phyloP scores from a whole-genome alignment of 352 stramenopile species.

The Phytophthora ohioensis region DNA sequence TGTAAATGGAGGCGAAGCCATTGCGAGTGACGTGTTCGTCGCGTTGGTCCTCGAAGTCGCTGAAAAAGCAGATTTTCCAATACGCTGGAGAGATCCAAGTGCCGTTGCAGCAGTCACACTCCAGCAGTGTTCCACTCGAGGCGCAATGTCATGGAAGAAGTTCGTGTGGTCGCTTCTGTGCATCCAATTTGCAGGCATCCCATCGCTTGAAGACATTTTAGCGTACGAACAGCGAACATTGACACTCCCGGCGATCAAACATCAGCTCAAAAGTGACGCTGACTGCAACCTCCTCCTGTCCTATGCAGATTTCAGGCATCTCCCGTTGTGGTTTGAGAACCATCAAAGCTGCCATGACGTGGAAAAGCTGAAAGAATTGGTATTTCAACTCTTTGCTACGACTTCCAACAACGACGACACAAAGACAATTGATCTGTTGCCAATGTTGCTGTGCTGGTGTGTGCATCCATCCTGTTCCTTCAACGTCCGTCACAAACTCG shows the following conservation, averaged over 20 bases:
- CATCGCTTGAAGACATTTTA: constrained; percentile 39
- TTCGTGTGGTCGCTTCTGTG: constrained; percentile 55
- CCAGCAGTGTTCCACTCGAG: constrained; percentile 22
- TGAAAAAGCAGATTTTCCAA: constrained; percentile 41
- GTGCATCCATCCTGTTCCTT: constrained; percentile 38
- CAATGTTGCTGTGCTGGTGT: constrained; percentile 57
- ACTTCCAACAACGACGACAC: not conserved
- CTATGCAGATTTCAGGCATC: constrained; percentile 34
- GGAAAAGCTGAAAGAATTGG: constrained; percentile 36
- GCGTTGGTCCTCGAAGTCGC: constrained; percentile 46
- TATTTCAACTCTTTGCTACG: constrained; percentile 49
- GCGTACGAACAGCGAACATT: constrained; percentile 24
- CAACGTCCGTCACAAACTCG: constrained; percentile 42
- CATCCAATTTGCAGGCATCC: constrained; percentile 43
- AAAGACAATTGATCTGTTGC: constrained; percentile 25
- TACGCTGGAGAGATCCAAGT: constrained; percentile 43
- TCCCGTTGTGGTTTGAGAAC: constrained; percentile 59
- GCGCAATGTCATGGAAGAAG: constrained; percentile 43
- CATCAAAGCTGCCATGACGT: not conserved
- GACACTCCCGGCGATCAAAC: constrained; percentile 11
- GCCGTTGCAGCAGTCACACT: constrained; percentile 48
- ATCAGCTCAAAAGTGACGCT: not conserved
- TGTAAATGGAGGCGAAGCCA: constrained; percentile 4
- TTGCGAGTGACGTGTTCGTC: constrained; percentile 49
- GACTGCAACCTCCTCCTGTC: constrained; percentile 20